A percentile compares a stretch with the other conserved stretches of the same genome.
These are phyloP conservation scores for Isoetes engelmannii DNA, from an alignment of 83 land plant species.

Conservation along the genomic window DNA sequence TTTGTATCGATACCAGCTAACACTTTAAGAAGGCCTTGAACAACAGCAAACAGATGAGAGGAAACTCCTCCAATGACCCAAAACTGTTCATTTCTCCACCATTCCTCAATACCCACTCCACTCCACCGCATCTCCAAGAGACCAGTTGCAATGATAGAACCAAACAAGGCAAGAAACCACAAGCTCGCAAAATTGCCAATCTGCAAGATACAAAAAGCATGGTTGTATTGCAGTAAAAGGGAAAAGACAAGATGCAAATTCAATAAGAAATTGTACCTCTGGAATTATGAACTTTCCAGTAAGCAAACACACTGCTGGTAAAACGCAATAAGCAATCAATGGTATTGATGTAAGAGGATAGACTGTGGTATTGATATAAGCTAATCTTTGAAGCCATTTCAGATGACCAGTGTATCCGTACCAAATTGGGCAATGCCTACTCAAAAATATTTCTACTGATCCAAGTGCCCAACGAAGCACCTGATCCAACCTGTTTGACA, in stretches of 20 bases:
- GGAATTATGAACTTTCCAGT: constrained; percentile 46
- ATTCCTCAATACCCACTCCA: constrained; percentile 52
- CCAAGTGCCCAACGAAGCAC: constrained; percentile 58
- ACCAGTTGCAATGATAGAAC: constrained; percentile 44
- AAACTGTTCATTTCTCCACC: constrained; percentile 90
- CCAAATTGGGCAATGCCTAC: constrained; percentile 55
- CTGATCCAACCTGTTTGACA: constrained; percentile 44
- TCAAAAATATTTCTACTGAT: constrained; percentile 49
- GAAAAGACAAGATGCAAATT: not conserved
- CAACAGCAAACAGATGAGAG: constrained; percentile 26
- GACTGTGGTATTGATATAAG: constrained; percentile 41
- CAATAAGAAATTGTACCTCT: constrained; percentile 24
- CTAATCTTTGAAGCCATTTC: constrained; percentile 42
- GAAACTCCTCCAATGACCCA: constrained; percentile 90
- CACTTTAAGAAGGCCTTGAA: constrained; percentile 20
- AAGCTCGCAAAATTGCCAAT: constrained; percentile 50
- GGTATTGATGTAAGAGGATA: constrained; percentile 52
- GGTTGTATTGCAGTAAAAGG: not conserved
- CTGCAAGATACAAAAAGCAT: constrained; percentile 16
- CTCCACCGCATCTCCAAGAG: constrained; percentile 54
- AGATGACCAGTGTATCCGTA: constrained; percentile 48
- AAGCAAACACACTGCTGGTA: constrained; percentile 48
- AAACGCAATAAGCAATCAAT: constrained; percentile 39
- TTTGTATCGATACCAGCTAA: constrained; percentile 23
- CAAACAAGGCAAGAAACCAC: constrained; percentile 44